Evolutionary conservation across 2,329 filamentous ascomycete genomes (phyloP).

Genomic region (Stylonectria norvegica): DNA sequence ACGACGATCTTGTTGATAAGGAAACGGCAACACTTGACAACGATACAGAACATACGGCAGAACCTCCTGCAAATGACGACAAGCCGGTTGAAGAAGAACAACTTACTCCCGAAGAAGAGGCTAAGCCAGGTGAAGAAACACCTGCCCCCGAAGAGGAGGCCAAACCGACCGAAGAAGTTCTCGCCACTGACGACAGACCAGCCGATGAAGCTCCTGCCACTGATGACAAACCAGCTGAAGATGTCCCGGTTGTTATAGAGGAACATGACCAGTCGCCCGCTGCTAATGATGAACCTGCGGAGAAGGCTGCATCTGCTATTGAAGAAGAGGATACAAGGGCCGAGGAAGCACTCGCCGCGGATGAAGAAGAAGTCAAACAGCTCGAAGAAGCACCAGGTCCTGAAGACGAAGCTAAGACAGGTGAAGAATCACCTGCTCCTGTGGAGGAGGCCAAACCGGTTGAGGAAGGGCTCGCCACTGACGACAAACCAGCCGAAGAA

Average conservation of each 20-base stretch:
- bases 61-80: constrained; percentile 1
- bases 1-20: not conserved
- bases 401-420: not conserved
- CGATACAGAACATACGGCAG: not conserved
- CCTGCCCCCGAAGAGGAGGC: constrained; percentile 3
- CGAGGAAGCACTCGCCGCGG: not conserved
- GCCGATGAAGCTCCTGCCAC: constrained; percentile 1
- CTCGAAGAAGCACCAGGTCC: not conserved
- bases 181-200: constrained; percentile 1
- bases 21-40: not conserved
- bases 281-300: constrained; percentile 2
- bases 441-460: constrained; percentile 2
- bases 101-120: constrained; percentile 13
- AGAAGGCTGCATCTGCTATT: not conserved
- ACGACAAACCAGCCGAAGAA: not conserved
- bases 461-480: constrained; percentile 4
- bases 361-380: not conserved
- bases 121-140: constrained; percentile 15
- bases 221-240: constrained; percentile 1
- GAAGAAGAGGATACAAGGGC: constrained; percentile 1
- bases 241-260: too few species aligned
- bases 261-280: not conserved
- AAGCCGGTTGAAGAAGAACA: constrained; percentile 18
- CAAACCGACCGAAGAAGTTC: not conserved
- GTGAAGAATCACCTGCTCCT: not conserved